phyloP scores from a whole-genome alignment of 768 basidiomycete genomes.

The Russula griseocarnosa region DNA sequence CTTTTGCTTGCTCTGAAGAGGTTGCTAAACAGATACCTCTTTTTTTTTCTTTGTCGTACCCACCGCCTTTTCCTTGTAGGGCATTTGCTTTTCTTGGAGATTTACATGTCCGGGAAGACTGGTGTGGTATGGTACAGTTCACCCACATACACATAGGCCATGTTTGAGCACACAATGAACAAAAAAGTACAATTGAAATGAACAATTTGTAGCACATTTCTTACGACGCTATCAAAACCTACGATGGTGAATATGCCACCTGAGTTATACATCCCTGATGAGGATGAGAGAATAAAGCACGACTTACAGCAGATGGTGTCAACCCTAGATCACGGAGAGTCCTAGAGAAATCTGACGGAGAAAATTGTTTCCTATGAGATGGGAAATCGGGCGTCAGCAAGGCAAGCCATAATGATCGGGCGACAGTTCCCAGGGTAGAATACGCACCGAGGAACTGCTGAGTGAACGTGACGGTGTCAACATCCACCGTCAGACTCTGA shows the following conservation, averaged over 20 bases:
- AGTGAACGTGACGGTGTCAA: constrained; percentile 73
- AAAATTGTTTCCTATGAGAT: constrained; percentile 66
- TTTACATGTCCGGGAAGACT: not conserved
- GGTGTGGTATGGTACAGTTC: constrained; percentile 15
- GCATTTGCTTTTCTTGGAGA: constrained; percentile 6
- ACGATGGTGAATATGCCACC: not conserved
- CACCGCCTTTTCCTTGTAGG: not conserved
- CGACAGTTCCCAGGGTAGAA: not conserved
- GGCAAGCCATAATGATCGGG: not conserved
- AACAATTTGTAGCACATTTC: not conserved
- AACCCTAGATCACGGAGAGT: constrained; percentile 79
- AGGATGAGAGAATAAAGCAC: not conserved
- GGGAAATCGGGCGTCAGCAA: not conserved
- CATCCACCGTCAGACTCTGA: constrained; percentile 63
- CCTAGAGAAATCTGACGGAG: constrained; percentile 68
- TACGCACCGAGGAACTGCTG: constrained; percentile 77
- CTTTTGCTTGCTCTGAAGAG: not conserved
- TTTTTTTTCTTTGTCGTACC: not conserved
- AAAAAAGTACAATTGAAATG: constrained; percentile 12
- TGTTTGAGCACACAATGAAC: constrained; percentile 4
- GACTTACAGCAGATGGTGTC: constrained; percentile 82
- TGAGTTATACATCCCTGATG: not conserved
- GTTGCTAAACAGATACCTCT: constrained; percentile 3
- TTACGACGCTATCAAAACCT: constrained; percentile 28
- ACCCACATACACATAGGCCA: not conserved